phyloP scores from a whole-genome alignment of 768 basidiomycete genomes.

The Coprinellus aureogranulatus region DNA sequence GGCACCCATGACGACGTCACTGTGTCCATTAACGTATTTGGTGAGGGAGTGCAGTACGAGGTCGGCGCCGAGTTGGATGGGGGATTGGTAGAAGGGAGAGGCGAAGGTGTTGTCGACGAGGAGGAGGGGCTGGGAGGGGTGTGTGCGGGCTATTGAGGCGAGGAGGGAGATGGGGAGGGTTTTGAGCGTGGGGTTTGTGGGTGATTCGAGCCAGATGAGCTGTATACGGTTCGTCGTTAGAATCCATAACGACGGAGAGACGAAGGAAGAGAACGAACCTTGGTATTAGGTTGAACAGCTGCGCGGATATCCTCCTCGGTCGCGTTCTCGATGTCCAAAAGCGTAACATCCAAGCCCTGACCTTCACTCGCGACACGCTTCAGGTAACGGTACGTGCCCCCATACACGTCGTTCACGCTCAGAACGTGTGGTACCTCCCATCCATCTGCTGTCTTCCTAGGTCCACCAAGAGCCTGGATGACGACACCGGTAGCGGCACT shows the following conservation, averaged over 20 bases:
- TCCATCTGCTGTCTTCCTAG: too few relatives aligned
- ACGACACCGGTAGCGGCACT: slow-evolving; percentile 84
- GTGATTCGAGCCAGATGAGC: slow-evolving; percentile 94
- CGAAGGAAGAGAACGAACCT: slow-evolving; percentile 44
- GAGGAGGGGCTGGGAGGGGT: slow-evolving; percentile 58
- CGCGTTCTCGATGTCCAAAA: slow-evolving; percentile 74
- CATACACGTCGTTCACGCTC: slow-evolving; percentile 91
- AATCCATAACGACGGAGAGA: not conserved
- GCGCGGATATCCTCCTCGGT: slow-evolving; percentile 59
- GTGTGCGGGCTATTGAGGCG: slow-evolving; percentile 58
- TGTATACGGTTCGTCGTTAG: slow-evolving; percentile 30
- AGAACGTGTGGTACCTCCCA: slow-evolving; percentile 69
- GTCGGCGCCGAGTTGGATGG: slow-evolving; percentile 81
- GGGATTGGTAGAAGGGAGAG: slow-evolving; percentile 87
- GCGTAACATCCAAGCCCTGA: slow-evolving; percentile 71
- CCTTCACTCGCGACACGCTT: slow-evolving; percentile 57
- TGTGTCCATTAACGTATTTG: slow-evolving; percentile 94
- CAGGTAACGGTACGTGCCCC: slow-evolving; percentile 89
- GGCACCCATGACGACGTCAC: slow-evolving; percentile 89
- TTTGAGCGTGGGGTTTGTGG: slow-evolving; percentile 92
- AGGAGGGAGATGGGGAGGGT: slow-evolving; percentile 79
- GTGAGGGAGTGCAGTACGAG: slow-evolving; percentile 81
- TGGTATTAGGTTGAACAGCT: slow-evolving; percentile 90
- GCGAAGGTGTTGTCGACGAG: slow-evolving; percentile 95
- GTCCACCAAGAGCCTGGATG: slow-evolving; percentile 62